These are phyloP conservation scores for Termitomyces sp. DNA, from an alignment of 768 basidiomycete species.

Conservation along the genomic window DNA sequence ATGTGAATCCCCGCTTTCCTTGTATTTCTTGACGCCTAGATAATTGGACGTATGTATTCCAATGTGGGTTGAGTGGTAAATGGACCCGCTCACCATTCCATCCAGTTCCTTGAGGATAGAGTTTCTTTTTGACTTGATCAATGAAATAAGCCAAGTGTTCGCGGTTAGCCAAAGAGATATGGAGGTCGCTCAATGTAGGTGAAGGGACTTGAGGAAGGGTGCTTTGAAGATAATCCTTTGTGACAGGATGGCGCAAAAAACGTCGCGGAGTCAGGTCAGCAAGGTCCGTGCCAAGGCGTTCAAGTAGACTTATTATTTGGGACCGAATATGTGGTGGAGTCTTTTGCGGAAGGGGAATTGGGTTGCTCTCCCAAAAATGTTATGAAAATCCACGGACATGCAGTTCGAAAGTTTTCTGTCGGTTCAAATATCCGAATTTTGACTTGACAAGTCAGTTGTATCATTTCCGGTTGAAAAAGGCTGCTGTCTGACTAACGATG, in stretches of 20 bases:
- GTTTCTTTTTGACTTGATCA: background rate
- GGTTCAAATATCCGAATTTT: background rate
- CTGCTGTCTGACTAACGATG: background rate
- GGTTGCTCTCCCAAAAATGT: background rate
- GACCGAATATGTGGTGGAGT: background rate
- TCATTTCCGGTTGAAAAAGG: background rate
- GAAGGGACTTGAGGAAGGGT: slow-evolving; percentile 10
- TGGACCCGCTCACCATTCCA: slow-evolving; percentile 6
- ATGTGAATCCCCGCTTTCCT: background rate
- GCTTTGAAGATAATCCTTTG: slow-evolving; percentile 12
- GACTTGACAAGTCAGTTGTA: background rate
- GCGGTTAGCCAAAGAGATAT: slow-evolving; percentile 26
- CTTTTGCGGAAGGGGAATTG: background rate
- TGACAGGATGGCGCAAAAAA: slow-evolving; percentile 22
- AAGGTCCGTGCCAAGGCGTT: background rate
- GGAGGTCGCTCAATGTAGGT: slow-evolving; percentile 24
- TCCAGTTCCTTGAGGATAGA: slow-evolving; percentile 21
- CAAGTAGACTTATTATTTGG: background rate
- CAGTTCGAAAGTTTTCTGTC: background rate
- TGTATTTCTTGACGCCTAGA: background rate
- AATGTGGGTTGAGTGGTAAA: too few relatives aligned
- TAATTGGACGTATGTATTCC: too few relatives aligned
- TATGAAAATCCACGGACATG: background rate
- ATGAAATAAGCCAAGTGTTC: slow-evolving; percentile 22
- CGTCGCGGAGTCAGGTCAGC: slow-evolving; percentile 24